Conservation (phyloP, 1,284 basidiomycete genomes). For the Ustilago crameri region DNA sequence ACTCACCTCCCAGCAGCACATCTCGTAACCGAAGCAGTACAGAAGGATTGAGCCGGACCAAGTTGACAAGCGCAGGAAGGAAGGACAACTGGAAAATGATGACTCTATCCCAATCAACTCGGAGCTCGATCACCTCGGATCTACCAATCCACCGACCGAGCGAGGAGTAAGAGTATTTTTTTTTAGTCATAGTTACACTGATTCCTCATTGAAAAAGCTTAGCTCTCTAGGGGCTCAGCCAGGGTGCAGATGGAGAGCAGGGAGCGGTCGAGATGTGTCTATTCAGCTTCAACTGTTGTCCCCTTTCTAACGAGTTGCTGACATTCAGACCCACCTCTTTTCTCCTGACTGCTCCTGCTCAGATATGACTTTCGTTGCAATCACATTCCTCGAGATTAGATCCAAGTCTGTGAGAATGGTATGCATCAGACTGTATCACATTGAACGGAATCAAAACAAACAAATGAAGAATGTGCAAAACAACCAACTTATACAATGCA, state of each 20-base stretch:
- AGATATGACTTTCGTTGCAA: neutral
- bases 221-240: too few relatives aligned
- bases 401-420: too few relatives aligned
- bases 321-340: neutral
- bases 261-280: too few relatives aligned
- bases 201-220: constrained; percentile 2
- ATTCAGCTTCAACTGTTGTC: neutral
- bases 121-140: constrained; percentile 29
- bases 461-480: too few relatives aligned
- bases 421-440: too few relatives aligned
- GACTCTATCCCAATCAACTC: constrained; percentile 41
- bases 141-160: constrained; percentile 24
- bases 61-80: too few relatives aligned
- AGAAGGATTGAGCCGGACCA: too few relatives aligned
- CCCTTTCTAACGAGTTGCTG: neutral
- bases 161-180: constrained; percentile 26
- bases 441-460: too few relatives aligned
- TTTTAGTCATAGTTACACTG: constrained; percentile 53
- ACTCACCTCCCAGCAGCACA: neutral
- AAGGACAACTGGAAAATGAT: constrained; percentile 18
- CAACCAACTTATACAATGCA: too few relatives aligned
- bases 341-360: neutral
- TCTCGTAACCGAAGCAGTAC: neutral
- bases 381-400: neutral
- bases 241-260: too few relatives aligned